Base-by-base conservation (phyloP, 1,139 yeast species). In the Kurtzmaniella quercitrusa region DNA sequence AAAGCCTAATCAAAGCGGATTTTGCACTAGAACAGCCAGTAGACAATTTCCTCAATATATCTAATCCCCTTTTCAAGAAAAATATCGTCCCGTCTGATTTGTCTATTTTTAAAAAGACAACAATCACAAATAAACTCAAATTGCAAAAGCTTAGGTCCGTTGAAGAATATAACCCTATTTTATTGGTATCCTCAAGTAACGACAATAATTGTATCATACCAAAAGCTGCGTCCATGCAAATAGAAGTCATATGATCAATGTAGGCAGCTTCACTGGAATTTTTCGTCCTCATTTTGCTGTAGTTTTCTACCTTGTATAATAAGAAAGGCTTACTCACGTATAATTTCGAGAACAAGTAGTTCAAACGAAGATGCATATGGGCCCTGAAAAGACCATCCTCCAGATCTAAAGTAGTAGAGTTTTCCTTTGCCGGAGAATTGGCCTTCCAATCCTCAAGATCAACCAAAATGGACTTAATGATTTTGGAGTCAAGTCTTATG, bases 141-240 rank as follows among this genome's bases (percentile, higher is more conserved):
- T 51, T 53, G 39, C 56, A 52, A 20, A 52, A 50, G 38, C 50
- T 51, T 2, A 53, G 46, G 38, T 53, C 57, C 4, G 56, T 50
- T 23, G 52, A 50, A 21, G 56, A 52, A 36, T 51, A 53, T n/a
- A 50, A 33, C 7, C 56, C 57, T 23, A 53, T 28, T 33, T 52
- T 53, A 26, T 50, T 49, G 33, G 47, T 43, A 19, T 49, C 45
- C 22, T 51, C 51, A 38, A 53, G 42, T 38, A 48, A 46, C 1
- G 53, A 47, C 14, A 53, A 43, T 17, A 53, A 44, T 32, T 53
- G 52, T 32, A 53, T 45, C 4, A 50, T 47, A 35, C 52, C 49
- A 34, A 51, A 53, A 5, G 57, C 57, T 6, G 57, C 48, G 42
- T 53, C 57, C 20, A 53, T 49, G 35, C 57, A 53, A 5, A 52